Evolutionary conservation across 1,139 yeast genomes (phyloP).

Genomic region (Wickerhamomyces sp.): DNA sequence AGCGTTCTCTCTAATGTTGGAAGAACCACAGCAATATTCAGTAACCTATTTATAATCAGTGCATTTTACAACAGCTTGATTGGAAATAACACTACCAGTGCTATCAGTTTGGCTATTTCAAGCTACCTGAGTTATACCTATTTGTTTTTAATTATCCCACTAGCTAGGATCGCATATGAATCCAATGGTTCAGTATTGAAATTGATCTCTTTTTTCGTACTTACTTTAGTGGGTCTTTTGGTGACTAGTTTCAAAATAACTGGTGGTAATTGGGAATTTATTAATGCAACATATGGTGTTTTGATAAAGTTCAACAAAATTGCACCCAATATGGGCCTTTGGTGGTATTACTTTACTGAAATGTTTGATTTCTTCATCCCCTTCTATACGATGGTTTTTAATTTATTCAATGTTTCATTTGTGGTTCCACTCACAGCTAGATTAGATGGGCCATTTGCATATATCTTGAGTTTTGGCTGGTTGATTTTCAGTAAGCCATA

Average conservation of each 20-base stretch:
- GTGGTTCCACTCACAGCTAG: slow-evolving; percentile 72
- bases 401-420: slow-evolving; percentile 65
- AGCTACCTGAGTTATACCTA: slow-evolving; percentile 64
- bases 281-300: slow-evolving; percentile 59
- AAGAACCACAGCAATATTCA: slow-evolving; percentile 60
- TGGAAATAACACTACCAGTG: slow-evolving; percentile 40
- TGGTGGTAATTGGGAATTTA: slow-evolving; percentile 46
- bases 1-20: slow-evolving; percentile 62
- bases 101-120: slow-evolving; percentile 57
- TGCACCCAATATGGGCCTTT: slow-evolving; percentile 72
- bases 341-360: slow-evolving; percentile 99
- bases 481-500: slow-evolving; percentile 74
- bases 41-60: slow-evolving; percentile 52
- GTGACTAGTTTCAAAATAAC: slow-evolving; percentile 36
- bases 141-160: slow-evolving; percentile 50
- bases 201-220: slow-evolving; percentile 10
- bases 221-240: slow-evolving; percentile 33
- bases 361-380: slow-evolving; percentile 87
- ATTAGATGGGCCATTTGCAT: slow-evolving; percentile 69
- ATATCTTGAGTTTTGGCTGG: slow-evolving; percentile 61
- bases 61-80: slow-evolving; percentile 43
- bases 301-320: slow-evolving; percentile 61
- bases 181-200: slow-evolving; percentile 6
- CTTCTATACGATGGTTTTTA: slow-evolving; percentile 81
- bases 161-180: slow-evolving; percentile 32